Evolutionary conservation across 23 red algal species (phyloP).

Genomic region (Cyanidioschyzon merolae): DNA sequence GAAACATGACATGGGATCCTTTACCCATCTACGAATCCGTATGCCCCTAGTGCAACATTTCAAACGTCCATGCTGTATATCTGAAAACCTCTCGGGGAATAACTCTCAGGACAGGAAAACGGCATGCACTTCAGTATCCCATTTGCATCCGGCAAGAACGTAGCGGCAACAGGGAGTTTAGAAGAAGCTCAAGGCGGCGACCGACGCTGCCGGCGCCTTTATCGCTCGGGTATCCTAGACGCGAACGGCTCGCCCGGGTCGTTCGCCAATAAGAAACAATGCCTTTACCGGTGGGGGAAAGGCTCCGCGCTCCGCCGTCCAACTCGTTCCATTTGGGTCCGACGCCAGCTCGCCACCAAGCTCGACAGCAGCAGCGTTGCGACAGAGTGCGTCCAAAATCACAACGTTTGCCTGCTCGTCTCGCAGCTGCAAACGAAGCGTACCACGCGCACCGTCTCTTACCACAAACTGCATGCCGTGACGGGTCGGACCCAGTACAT

Average conservation of each 20-base stretch:
- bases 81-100: too few relatives aligned
- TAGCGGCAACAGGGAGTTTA: too few relatives aligned
- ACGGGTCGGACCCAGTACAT: not conserved
- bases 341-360: not conserved
- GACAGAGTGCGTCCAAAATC: not conserved
- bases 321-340: not conserved
- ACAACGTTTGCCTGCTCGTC: not conserved
- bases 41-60: too few relatives aligned
- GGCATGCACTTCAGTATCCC: too few relatives aligned
- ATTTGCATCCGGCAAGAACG: too few relatives aligned
- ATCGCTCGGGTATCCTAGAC: too few relatives aligned
- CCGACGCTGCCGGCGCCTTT: too few relatives aligned
- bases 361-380: not conserved
- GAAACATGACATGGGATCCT: too few relatives aligned
- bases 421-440: not conserved
- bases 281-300: not conserved
- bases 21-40: too few relatives aligned
- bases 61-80: too few relatives aligned
- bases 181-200: too few relatives aligned
- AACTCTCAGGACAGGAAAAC: too few relatives aligned
- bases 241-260: not conserved
- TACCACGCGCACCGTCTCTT: not conserved
- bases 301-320: not conserved
- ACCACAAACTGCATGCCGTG: constrained; percentile 9
- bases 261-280: not conserved